These are phyloP conservation scores for Candida xyloterini DNA, from an alignment of 805 yeast genomes.

Conservation along the genomic window DNA sequence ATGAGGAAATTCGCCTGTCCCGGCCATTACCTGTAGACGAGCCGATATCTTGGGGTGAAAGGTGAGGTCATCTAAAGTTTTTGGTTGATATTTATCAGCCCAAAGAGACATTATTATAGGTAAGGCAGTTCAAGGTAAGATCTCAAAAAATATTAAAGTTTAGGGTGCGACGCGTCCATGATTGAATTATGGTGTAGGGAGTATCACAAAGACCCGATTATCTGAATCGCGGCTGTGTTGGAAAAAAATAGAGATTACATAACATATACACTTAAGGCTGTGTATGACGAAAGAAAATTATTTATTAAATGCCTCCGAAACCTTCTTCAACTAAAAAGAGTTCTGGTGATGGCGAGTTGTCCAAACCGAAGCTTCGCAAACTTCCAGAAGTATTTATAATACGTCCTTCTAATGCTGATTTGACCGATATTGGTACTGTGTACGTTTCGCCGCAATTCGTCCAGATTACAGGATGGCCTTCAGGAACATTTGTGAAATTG, in stretches of 20 bases:
- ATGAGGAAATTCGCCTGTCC: conserved; percentile 90
- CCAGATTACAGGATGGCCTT: conserved; percentile 20
- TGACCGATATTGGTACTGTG: conserved; percentile 17
- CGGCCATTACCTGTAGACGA: conserved; percentile 47
- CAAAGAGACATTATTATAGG: conserved; percentile 71
- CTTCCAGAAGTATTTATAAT: conserved; percentile 30
- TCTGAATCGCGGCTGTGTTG: conserved; percentile 3
- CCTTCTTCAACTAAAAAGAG: conserved; percentile 18
- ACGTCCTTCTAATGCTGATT: conserved; percentile 22
- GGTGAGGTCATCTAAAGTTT: conserved; percentile 55
- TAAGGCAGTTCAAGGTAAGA: not conserved
- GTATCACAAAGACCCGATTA: too few species aligned
- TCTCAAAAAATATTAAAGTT: not conserved
- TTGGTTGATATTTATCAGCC: conserved; percentile 95
- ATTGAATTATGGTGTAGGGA: too few species aligned
- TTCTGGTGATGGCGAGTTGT: conserved; percentile 8
- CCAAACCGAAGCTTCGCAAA: conserved; percentile 17
- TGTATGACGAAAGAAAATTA: not conserved
- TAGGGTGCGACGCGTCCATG: too few species aligned
- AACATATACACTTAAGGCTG: too few species aligned
- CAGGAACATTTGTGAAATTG: conserved; percentile 28
- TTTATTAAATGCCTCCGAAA: conserved; percentile 27
- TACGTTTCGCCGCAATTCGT: conserved; percentile 26
- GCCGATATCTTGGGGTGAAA: conserved; percentile 66
- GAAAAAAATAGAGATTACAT: conserved; percentile 1